Evolutionary conservation across 2,329 filamentous ascomycete genomes (phyloP).

Genomic region (Sclerotinia sclerotiorum): DNA sequence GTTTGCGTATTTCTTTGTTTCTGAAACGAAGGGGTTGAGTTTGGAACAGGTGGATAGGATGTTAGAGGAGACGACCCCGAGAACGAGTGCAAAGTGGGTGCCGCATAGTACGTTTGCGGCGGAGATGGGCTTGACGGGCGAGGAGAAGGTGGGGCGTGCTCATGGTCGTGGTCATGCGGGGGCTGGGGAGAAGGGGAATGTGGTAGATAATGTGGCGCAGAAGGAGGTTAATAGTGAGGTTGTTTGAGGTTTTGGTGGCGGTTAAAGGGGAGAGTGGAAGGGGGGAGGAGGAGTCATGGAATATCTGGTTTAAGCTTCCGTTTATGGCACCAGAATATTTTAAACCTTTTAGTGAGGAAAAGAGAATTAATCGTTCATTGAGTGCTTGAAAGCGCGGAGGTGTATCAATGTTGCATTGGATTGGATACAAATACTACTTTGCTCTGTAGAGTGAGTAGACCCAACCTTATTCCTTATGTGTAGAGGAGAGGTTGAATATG

Average conservation of each 20-base stretch:
- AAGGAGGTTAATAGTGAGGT: constrained; percentile 20
- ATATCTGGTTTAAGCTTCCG: constrained; percentile 7
- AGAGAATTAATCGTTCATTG: neutral
- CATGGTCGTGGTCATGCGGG: constrained; percentile 4
- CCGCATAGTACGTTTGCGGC: constrained; percentile 37
- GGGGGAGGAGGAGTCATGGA: too few species aligned
- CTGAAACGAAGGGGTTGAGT: constrained; percentile 72
- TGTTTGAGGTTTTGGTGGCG: constrained; percentile 13
- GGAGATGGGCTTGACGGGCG: constrained; percentile 31
- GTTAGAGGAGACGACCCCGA: constrained; percentile 49
- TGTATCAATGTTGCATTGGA: too few species aligned
- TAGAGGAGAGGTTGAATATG: too few species aligned
- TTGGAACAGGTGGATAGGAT: constrained; percentile 73
- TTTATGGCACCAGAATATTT: neutral
- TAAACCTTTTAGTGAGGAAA: too few species aligned
- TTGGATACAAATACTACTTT: too few species aligned
- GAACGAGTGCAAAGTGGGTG: constrained; percentile 38
- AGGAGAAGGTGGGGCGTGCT: constrained; percentile 22
- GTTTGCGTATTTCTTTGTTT: constrained; percentile 61
- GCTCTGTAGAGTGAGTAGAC: too few species aligned
- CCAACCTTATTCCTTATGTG: too few species aligned
- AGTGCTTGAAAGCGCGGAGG: too few species aligned
- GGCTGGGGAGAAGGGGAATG: constrained; percentile 22
- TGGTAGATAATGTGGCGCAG: neutral
- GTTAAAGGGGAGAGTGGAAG: too few species aligned